These are phyloP conservation scores for Trichoderma arundinaceum DNA, from an alignment of 2,329 filamentous ascomycete genomes.

Conservation along the genomic window DNA sequence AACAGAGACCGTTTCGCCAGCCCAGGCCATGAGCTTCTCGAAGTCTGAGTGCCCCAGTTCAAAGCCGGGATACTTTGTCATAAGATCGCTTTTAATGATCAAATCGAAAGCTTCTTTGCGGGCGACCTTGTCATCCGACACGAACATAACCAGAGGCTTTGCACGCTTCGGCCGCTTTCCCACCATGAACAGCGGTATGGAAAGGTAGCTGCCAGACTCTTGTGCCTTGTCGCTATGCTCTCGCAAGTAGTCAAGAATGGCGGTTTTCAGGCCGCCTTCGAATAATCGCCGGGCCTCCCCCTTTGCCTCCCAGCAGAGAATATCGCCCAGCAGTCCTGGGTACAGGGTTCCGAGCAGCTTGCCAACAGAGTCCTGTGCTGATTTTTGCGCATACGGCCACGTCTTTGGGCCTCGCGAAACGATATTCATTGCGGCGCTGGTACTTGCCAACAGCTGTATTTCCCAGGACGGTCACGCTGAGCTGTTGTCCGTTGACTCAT, in stretches of 20 bases:
- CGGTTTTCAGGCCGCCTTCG: not conserved
- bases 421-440: not conserved
- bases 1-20: not conserved
- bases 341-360: not conserved
- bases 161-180: not conserved
- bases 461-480: not conserved
- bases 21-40: conserved; percentile 1
- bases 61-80: conserved; percentile 5
- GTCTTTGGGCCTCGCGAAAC: conserved; percentile 7
- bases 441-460: not conserved
- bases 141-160: conserved; percentile 4
- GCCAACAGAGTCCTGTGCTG: not conserved
- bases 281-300: not conserved
- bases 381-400: conserved; percentile 12
- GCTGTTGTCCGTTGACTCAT: conserved; percentile 9
- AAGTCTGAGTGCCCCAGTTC: not conserved
- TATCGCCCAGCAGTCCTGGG: not conserved
- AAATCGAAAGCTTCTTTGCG: conserved; percentile 10
- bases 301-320: conserved; percentile 15
- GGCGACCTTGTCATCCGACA: conserved; percentile 1
- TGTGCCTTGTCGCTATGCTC: not conserved
- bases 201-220: conserved; percentile 2
- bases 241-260: not conserved
- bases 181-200: conserved; percentile 11
- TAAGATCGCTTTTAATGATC: not conserved